Percentiles rank a stretch among this genome's conserved stretches.
Evolutionary conservation across 306 rosid genomes (phyloP).

Genomic region (Quercus parvula): DNA sequence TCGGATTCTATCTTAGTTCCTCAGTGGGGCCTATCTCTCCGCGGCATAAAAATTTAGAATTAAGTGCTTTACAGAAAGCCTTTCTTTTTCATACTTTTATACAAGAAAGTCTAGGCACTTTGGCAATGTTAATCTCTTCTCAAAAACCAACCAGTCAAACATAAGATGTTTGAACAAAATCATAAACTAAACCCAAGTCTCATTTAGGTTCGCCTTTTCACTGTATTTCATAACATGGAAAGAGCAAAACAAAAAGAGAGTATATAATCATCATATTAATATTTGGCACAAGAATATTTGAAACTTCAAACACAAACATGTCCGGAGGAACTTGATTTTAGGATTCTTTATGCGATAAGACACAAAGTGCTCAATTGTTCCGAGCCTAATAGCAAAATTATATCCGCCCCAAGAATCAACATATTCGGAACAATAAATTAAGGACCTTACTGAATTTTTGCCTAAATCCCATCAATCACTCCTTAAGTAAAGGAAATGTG

Average conservation of each 20-base stretch:
- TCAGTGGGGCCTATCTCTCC: constrained; percentile 23
- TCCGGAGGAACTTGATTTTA: not conserved
- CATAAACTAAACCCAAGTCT: not conserved
- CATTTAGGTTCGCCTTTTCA: not conserved
- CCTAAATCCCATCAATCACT: not conserved
- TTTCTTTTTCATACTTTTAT: not conserved
- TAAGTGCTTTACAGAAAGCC: not conserved
- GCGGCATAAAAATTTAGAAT: not conserved
- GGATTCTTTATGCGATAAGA: not conserved
- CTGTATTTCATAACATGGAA: not conserved
- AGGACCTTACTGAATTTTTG: not conserved
- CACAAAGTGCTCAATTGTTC: not conserved
- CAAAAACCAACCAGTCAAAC: not conserved
- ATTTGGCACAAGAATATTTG: not conserved
- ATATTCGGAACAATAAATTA: not conserved
- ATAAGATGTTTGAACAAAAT: not conserved
- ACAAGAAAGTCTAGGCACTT: not conserved
- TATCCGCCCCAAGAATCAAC: constrained; percentile 6
- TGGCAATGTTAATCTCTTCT: not conserved
- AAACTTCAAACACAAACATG: not conserved
- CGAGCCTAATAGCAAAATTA: not conserved
- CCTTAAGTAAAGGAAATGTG: not conserved
- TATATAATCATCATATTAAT: not conserved
- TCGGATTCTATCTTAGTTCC: constrained; percentile 34
- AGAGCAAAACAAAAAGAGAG: not conserved